Conservation (phyloP, 176 grass and related monocot species). For the Chloris gayana region DNA sequence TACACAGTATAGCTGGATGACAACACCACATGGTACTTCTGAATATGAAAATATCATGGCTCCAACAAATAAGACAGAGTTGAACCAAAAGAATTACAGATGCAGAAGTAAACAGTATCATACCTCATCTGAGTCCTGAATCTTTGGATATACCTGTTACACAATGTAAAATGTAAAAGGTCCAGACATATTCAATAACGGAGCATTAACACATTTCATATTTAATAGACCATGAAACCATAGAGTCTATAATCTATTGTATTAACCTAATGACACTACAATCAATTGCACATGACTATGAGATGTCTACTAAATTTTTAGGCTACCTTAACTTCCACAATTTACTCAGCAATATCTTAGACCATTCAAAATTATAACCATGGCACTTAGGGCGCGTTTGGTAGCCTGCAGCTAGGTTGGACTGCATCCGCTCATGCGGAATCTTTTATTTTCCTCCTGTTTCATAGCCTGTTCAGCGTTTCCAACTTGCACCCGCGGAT, state of each 20-base stretch:
- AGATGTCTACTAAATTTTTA: background rate
- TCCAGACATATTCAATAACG: slow-evolving; percentile 14
- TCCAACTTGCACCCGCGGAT: too few relatives aligned
- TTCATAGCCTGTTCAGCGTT: too few relatives aligned
- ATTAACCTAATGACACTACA: background rate
- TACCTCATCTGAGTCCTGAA: slow-evolving; percentile 87
- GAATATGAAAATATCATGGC: too few relatives aligned
- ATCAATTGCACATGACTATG: background rate
- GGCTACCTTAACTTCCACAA: background rate
- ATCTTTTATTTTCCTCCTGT: too few relatives aligned
- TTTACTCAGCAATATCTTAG: background rate
- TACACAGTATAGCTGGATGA: too few relatives aligned
- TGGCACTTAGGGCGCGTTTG: too few relatives aligned
- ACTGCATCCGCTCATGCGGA: too few relatives aligned
- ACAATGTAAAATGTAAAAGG: slow-evolving; percentile 27
- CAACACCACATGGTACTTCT: too few relatives aligned
- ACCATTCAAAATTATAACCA: background rate
- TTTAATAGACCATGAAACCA: background rate
- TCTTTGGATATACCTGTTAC: slow-evolving; percentile 86
- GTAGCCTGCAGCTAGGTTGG: too few relatives aligned
- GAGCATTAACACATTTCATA: background rate
- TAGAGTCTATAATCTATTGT: background rate
- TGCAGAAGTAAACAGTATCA: slow-evolving; percentile 7
- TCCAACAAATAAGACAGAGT: background rate
- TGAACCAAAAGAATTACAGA: background rate